Conservation (phyloP, 768 basidiomycete species). For the Tricholoma saponaceum region DNA sequence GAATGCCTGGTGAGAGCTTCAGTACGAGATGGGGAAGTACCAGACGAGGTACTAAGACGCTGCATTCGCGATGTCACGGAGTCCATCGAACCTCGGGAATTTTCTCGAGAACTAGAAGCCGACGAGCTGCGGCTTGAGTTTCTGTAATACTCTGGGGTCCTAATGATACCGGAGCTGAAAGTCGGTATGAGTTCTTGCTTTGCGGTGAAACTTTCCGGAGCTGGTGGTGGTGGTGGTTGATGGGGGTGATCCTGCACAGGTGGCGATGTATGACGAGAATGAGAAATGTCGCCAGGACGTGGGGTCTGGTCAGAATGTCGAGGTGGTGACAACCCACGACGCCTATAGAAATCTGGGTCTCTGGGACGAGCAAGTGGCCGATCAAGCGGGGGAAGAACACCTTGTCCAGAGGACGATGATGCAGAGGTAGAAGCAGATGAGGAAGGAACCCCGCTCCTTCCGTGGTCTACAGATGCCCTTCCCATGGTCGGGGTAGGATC, state of each 20-base stretch:
- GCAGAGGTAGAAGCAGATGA: slow-evolving; percentile 1
- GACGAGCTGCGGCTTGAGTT: slow-evolving; percentile 18
- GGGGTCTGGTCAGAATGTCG: neutral
- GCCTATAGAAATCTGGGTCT: slow-evolving; percentile 3
- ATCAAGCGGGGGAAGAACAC: neutral
- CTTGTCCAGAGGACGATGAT: neutral
- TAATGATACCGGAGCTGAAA: slow-evolving; percentile 65
- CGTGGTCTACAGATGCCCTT: neutral
- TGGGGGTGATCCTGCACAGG: neutral
- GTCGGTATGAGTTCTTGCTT: slow-evolving; percentile 56
- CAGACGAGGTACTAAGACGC: slow-evolving; percentile 16
- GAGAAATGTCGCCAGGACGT: neutral
- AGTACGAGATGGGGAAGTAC: slow-evolving; percentile 7
- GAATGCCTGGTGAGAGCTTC: slow-evolving; percentile 28
- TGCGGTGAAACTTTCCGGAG: slow-evolving; percentile 45
- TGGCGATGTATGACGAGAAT: neutral
- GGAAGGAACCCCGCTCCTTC: neutral
- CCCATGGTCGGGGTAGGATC: slow-evolving; percentile 5
- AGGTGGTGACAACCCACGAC: neutral
- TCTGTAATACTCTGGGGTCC: slow-evolving; percentile 61
- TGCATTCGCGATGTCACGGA: slow-evolving; percentile 26
- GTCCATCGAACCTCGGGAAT: slow-evolving; percentile 20
- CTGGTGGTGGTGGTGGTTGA: slow-evolving; percentile 12
- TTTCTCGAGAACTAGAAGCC: slow-evolving; percentile 13
- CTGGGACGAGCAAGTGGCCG: neutral